Evolutionary conservation across 768 basidiomycete genomes (phyloP).

Genomic region (Tubosaeta sp.): DNA sequence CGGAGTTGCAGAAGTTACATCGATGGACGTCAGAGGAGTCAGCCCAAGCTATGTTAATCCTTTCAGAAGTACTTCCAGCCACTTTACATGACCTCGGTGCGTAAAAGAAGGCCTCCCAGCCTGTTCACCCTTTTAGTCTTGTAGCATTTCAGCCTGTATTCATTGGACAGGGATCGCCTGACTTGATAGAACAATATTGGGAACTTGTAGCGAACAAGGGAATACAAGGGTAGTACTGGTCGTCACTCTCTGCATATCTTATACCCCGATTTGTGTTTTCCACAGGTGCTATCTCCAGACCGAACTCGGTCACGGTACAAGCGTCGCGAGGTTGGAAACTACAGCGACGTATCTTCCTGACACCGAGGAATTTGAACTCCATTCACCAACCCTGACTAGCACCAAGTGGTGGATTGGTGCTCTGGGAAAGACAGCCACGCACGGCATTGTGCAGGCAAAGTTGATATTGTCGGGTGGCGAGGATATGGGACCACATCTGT

Average conservation of each 20-base stretch:
- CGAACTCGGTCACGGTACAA: conserved; percentile 75
- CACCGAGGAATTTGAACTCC: conserved; percentile 65
- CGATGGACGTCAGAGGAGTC: conserved; percentile 51
- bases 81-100: conserved; percentile 35
- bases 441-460: conserved; percentile 74
- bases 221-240: conserved; percentile 45
- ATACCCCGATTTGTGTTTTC: background rate
- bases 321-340: conserved; percentile 65
- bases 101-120: conserved; percentile 16
- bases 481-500: conserved; percentile 69
- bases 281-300: conserved; percentile 70
- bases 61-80: conserved; percentile 55
- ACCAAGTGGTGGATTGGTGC: conserved; percentile 84
- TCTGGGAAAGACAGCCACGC: conserved; percentile 67
- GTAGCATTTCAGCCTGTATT: conserved; percentile 66
- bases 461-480: conserved; percentile 58
- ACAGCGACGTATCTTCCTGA: conserved; percentile 72
- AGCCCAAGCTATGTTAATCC: conserved; percentile 39
- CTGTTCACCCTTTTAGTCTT: conserved; percentile 14
- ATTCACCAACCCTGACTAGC: conserved; percentile 71
- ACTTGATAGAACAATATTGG: conserved; percentile 50
- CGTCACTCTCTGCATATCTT: background rate
- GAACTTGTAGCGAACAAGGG: conserved; percentile 48
- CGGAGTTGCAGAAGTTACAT: conserved; percentile 53
- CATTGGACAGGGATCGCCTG: conserved; percentile 52